Base-by-base conservation (phyloP, 2,329 filamentous ascomycete species). In the Pseudonectria buxi region DNA sequence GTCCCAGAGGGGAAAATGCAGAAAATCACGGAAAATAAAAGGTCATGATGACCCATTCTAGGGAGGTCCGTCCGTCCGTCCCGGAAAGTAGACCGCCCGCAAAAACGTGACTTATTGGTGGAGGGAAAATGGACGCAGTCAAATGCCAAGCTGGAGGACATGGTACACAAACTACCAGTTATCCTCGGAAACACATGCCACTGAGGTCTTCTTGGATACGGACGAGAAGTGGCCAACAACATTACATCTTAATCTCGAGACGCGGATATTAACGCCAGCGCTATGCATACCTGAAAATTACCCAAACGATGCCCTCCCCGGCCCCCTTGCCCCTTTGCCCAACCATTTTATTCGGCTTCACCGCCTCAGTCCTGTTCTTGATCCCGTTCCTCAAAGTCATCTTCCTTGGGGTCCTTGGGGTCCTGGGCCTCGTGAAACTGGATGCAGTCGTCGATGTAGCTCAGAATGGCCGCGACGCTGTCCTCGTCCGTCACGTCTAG, bases 391-490 rank as follows among this genome's bases (percentile, higher is more conserved):
- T 58, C 57, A 18, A 62, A 55, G 31, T 64, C 54, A 10, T 66
- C 67, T 16, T 86, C 82, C 36, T 75, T 74, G 6, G 87, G 83
- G 58, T 95, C 89, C 51, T 76, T 81, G 7, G 89, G 89, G 61
- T 95, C 89, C 58, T 95, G 89, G 10, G 88, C 86, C 59, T 95
- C 89, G 56, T 94, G 86, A 59, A 78, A 95, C 58, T 95, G 89
- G 47, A 94, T 92, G 18, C 86, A 85, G 63, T 95, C 87, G 58
- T 95, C 89, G 50, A 95, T 92, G 64, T 94, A 87, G 68, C 87
- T 94, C 49, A 95, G 63, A 16, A 95, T 82, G 55, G 67, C 80
- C 2, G 75, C 82, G 4, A 96, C 81, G 55, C 90, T 96, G 52
- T 96, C 88, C 64, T 96, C 90, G 52, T 94, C 81, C 47, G 92